Evolutionary conservation across 768 basidiomycete species (phyloP).

Genomic region (Collybia sordida): DNA sequence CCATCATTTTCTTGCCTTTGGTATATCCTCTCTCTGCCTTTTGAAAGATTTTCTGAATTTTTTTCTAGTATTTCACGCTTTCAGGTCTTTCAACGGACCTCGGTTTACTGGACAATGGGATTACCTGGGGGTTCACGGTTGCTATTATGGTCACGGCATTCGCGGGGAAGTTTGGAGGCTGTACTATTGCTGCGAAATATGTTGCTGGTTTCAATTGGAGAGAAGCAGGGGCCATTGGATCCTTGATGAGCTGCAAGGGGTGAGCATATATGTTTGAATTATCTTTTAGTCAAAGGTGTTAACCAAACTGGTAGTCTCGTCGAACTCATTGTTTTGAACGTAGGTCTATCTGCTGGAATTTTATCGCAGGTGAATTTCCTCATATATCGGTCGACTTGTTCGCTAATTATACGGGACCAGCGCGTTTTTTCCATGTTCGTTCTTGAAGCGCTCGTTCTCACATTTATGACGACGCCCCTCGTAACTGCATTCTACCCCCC

Average conservation of each 20-base stretch:
- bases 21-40: slow-evolving; percentile 31
- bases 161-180: slow-evolving; percentile 86
- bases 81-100: slow-evolving; percentile 91
- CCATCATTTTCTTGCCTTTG: slow-evolving; percentile 86
- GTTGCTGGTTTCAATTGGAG: slow-evolving; percentile 76
- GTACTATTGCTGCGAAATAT: slow-evolving; percentile 64
- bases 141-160: slow-evolving; percentile 81
- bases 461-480: slow-evolving; percentile 83
- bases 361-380: slow-evolving; percentile 48
- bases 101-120: slow-evolving; percentile 75
- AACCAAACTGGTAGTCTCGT: slow-evolving; percentile 54
- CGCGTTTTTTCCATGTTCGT: slow-evolving; percentile 96
- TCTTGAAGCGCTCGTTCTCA: slow-evolving; percentile 76
- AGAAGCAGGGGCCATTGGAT: slow-evolving; percentile 82
- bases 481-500: slow-evolving; percentile 70
- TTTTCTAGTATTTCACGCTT: slow-evolving; percentile 79
- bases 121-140: slow-evolving; percentile 87
- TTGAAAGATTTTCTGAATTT: not conserved
- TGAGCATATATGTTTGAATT: slow-evolving; percentile 22
- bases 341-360: slow-evolving; percentile 82
- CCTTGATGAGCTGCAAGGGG: slow-evolving; percentile 97
- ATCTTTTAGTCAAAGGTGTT: not conserved
- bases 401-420: slow-evolving; percentile 17
- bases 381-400: not conserved
- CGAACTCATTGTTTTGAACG: slow-evolving; percentile 94